These are phyloP conservation scores for Aureobasidium sp. DNA, from an alignment of 2,329 filamentous ascomycete genomes.

Conservation along the genomic window DNA sequence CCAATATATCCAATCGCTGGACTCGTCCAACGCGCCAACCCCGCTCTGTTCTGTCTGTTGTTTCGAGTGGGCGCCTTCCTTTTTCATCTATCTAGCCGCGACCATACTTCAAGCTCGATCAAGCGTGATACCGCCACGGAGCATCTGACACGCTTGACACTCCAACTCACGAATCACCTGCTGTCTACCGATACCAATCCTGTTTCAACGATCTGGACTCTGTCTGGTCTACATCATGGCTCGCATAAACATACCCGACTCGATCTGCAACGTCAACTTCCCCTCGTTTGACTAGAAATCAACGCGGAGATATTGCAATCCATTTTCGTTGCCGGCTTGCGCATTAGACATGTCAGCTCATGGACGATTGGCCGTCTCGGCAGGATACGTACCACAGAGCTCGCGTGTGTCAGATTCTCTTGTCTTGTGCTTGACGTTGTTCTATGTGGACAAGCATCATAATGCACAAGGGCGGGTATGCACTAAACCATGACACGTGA, in stretches of 20 bases:
- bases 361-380: not conserved
- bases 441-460: not conserved
- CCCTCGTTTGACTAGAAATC: not conserved
- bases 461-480: not conserved
- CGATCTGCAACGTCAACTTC: not conserved
- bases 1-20: not conserved
- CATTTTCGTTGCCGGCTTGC: not conserved
- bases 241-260: not conserved
- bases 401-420: not conserved
- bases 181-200: not conserved
- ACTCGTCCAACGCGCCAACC: constrained; percentile 1
- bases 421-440: not conserved
- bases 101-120: not conserved
- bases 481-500: not conserved
- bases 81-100: constrained; percentile 10
- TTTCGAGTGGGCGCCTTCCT: not conserved
- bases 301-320: not conserved
- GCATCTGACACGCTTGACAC: not conserved
- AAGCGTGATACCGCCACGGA: not conserved
- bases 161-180: constrained; percentile 8
- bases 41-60: not conserved
- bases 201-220: not conserved
- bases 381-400: not conserved
- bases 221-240: not conserved
- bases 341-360: not conserved